Base-by-base conservation (phyloP, 768 basidiomycete species). In the Asterophora parasitica region DNA sequence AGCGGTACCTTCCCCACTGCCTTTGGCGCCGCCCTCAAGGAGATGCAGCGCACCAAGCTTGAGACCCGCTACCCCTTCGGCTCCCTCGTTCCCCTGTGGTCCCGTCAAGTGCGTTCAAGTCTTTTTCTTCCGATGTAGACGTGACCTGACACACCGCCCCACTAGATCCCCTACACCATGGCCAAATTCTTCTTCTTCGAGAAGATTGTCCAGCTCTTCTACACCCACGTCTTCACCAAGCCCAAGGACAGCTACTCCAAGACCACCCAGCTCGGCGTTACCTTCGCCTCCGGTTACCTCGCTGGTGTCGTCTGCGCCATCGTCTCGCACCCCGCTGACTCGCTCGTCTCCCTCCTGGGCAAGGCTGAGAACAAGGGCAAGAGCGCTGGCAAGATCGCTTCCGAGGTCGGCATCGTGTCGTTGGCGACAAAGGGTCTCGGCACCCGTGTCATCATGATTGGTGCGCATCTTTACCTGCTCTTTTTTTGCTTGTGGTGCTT, bases 131-230 rank as follows among this genome's bases (percentile, higher is more conserved):
- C 19, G 2, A 8, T 12, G 6, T 38, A 15, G 38, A 42, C 15
- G 23, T n/a, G n/a, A n/a, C 23, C 23, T 44, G 10, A 45, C 37
- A 16, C 27, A 2, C 16, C 32, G 11, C 20, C 9, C 13, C 23
- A 12, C 38, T 52, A 95, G 87, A 92, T 95, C 61, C 93, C 93
- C 45, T 96, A 96, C 78, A 96, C 93, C 61, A 94, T 96, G 92
- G 92, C 92, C 76, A 96, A 96, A 73, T 96, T 96, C 82, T 91
- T 81, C 81, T 92, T 90, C 80, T 94, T 85, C 67, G 91, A 93
- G 68, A 83, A 85, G 76, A 87, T 88, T 58, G 89, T 87, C 65
- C 76, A 82, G 61, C 65, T 88, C 58, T 93, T 94, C 76, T 91
- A 91, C 70, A 90, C 86, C 55, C 81, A 88, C 63, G 87, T 92